Percentiles rank a stretch among this genome's conserved stretches.
Evolutionary conservation across 1,139 yeast species (phyloP).

Genomic region (Barnettozyma hawaiiensis): DNA sequence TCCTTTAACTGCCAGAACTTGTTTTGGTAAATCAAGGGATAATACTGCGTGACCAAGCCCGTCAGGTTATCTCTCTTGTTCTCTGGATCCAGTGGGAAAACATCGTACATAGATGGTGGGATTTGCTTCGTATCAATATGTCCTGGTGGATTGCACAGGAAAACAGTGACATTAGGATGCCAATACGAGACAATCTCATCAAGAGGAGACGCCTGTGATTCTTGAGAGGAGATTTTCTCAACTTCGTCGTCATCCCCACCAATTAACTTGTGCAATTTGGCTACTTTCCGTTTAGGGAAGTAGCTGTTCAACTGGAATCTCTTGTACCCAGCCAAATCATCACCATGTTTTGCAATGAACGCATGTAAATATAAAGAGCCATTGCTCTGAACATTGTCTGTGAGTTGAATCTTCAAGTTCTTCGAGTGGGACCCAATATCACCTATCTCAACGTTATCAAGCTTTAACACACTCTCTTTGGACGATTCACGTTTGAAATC

Average conservation of each 20-base stretch:
- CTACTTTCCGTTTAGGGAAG: slow-evolving; percentile 24
- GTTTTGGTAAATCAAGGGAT: slow-evolving; percentile 32
- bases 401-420: slow-evolving; percentile 10
- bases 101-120: slow-evolving; percentile 24
- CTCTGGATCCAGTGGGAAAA: slow-evolving; percentile 25
- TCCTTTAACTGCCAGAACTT: slow-evolving; percentile 35
- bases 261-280: slow-evolving; percentile 30
- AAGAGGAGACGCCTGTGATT: background rate
- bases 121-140: slow-evolving; percentile 14
- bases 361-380: slow-evolving; percentile 30
- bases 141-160: slow-evolving; percentile 26
- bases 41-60: slow-evolving; percentile 27
- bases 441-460: slow-evolving; percentile 10
- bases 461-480: slow-evolving; percentile 2
- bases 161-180: slow-evolving; percentile 32
- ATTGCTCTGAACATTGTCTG: slow-evolving; percentile 24
- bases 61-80: slow-evolving; percentile 28
- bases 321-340: slow-evolving; percentile 19
- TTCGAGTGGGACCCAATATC: slow-evolving; percentile 13
- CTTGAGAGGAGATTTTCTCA: slow-evolving; percentile 7
- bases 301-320: slow-evolving; percentile 25
- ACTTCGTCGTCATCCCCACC: slow-evolving; percentile 19
- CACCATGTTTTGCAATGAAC: slow-evolving; percentile 19
- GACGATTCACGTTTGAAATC: background rate
- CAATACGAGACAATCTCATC: slow-evolving; percentile 28